A percentile compares a stretch with the other conserved stretches of the same genome.
These are phyloP conservation scores for Glomus cerebriforme DNA, from an alignment of 192 early-diverging fungal species.

Conservation along the genomic window DNA sequence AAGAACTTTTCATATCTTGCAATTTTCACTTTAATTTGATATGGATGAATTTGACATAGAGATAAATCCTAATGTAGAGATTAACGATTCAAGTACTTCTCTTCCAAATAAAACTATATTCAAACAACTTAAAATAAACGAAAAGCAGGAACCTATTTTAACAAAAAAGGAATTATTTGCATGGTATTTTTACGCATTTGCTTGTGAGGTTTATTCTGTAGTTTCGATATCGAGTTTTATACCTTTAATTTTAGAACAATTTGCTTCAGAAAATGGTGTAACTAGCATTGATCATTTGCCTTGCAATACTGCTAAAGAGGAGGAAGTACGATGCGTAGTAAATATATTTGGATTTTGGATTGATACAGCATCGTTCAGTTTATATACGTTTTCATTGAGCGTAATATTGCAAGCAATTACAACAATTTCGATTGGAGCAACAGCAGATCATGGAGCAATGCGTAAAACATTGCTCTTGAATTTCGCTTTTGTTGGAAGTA, in stretches of 20 bases:
- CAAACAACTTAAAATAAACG: background rate
- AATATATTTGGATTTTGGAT: constrained; percentile 38
- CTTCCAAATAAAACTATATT: background rate
- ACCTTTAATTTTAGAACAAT: constrained; percentile 41
- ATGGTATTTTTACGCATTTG: constrained; percentile 45
- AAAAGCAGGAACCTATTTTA: background rate
- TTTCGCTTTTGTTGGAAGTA: constrained; percentile 43
- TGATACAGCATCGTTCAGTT: constrained; percentile 47
- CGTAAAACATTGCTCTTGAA: constrained; percentile 47
- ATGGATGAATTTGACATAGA: background rate
- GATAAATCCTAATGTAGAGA: background rate
- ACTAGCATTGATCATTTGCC: constrained; percentile 33
- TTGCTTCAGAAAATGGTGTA: constrained; percentile 42
- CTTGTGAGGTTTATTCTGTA: constrained; percentile 45
- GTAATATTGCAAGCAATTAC: constrained; percentile 46
- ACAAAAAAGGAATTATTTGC: constrained; percentile 18
- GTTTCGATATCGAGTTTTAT: constrained; percentile 47
- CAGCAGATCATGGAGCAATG: constrained; percentile 42
- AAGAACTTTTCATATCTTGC: background rate
- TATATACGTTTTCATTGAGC: constrained; percentile 45
- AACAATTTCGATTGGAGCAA: constrained; percentile 42
- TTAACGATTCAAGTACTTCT: background rate
- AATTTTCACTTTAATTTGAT: background rate
- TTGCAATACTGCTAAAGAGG: constrained; percentile 22
- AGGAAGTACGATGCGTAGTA: constrained; percentile 40